Percentiles rank a stretch among this genome's conserved stretches.
These are phyloP conservation scores for Flammula alnicola DNA, from an alignment of 1,284 basidiomycete species.

Conservation along the genomic window DNA sequence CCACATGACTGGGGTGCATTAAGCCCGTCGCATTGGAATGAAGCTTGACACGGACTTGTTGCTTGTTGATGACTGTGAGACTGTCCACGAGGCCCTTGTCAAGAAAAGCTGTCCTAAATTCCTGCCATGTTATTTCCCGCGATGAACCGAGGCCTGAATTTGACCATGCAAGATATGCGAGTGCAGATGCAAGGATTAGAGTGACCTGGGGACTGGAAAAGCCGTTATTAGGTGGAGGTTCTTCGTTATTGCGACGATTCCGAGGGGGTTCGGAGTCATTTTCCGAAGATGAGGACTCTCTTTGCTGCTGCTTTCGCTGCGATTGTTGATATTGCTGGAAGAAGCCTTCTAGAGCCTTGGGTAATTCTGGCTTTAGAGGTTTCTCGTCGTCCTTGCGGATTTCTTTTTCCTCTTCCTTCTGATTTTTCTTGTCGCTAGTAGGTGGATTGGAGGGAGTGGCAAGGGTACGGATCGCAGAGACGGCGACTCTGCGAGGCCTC, in stretches of 20 bases:
- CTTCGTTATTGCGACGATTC: slow-evolving; percentile 42
- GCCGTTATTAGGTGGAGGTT: slow-evolving; percentile 52
- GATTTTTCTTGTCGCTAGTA: slow-evolving; percentile 25
- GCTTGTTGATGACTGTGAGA: slow-evolving; percentile 91
- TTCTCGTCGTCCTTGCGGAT: slow-evolving; percentile 36
- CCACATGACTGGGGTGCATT: slow-evolving; percentile 63
- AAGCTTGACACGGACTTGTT: slow-evolving; percentile 86
- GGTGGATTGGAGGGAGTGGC: slow-evolving; percentile 30
- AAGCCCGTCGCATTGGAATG: slow-evolving; percentile 84
- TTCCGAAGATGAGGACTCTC: slow-evolving; percentile 37
- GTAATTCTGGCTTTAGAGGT: slow-evolving; percentile 40
- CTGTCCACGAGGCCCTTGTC: slow-evolving; percentile 97
- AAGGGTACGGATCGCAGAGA: slow-evolving; percentile 36
- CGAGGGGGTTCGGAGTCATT: slow-evolving; percentile 42
- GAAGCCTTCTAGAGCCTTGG: slow-evolving; percentile 77
- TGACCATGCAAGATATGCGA: slow-evolving; percentile 73
- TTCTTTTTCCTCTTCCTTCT: slow-evolving; percentile 46
- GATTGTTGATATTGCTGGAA: slow-evolving; percentile 69
- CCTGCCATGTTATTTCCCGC: slow-evolving; percentile 98
- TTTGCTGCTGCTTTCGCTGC: slow-evolving; percentile 45
- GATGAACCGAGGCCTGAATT: slow-evolving; percentile 62
- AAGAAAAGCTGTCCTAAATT: slow-evolving; percentile 94
- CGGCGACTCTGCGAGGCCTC: slow-evolving; percentile 29
- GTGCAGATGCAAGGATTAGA: slow-evolving; percentile 60
- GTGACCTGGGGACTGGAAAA: slow-evolving; percentile 66